These are phyloP conservation scores for Mucuna pruriens DNA, from an alignment of 306 rosid species.

Conservation along the genomic window DNA sequence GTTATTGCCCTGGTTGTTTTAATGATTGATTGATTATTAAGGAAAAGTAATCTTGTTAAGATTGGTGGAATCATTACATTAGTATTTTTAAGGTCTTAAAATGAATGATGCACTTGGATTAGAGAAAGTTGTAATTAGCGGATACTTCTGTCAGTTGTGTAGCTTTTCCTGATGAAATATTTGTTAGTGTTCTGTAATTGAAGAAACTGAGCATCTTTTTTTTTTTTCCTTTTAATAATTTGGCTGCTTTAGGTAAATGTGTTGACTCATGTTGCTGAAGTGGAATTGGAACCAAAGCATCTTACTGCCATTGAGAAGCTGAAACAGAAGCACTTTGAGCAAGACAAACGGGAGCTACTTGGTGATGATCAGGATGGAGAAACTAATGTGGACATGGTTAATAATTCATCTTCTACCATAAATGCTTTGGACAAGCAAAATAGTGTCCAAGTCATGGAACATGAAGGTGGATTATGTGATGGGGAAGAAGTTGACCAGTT, in stretches of 20 bases:
- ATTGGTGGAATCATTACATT: not conserved
- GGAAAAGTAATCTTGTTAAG: not conserved
- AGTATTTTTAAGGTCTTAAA: not conserved
- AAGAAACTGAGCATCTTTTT: not conserved
- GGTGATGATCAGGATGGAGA: conserved; percentile 27
- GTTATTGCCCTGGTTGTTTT: not conserved
- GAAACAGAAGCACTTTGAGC: conserved; percentile 53
- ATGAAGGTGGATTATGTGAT: conserved; percentile 9
- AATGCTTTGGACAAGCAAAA: conserved; percentile 23
- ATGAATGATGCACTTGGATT: not conserved
- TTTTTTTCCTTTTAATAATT: not conserved
- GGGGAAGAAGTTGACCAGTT: conserved; percentile 22
- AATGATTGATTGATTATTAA: not conserved
- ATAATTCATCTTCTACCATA: conserved; percentile 2
- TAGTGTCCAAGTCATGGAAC: not conserved
- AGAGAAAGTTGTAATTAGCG: not conserved
- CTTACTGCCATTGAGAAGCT: conserved; percentile 42
- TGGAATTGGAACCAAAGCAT: conserved; percentile 9
- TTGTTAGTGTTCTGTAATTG: not conserved
- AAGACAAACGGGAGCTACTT: conserved; percentile 62
- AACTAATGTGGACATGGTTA: not conserved
- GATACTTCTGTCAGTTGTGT: not conserved
- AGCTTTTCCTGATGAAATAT: not conserved
- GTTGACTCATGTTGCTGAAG: conserved; percentile 70
- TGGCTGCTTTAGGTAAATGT: conserved; percentile 66